These are phyloP conservation scores for Ceraceosorus guamensis DNA, from an alignment of 1,284 basidiomycete genomes.

Conservation along the genomic window DNA sequence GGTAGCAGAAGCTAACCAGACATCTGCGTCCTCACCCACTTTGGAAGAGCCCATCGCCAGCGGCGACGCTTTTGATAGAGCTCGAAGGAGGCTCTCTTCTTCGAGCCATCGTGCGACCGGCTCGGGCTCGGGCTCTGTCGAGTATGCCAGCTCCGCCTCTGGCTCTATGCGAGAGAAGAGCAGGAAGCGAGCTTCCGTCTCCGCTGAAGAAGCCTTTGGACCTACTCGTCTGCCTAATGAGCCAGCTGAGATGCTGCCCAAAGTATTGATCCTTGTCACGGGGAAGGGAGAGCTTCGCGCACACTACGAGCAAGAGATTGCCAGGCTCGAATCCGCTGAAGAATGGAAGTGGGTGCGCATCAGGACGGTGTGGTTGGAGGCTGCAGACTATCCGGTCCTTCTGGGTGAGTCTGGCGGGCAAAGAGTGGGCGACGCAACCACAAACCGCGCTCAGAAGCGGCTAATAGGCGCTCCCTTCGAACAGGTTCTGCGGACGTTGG, in stretches of 20 bases:
- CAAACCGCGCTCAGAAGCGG: no score
- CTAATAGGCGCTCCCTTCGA: no score
- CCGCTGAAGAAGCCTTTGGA: background rate
- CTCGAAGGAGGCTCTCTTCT: no score
- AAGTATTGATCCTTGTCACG: slow-evolving; percentile 68
- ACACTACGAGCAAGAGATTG: slow-evolving; percentile 63
- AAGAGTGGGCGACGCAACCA: no score
- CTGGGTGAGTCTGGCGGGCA: slow-evolving; percentile 5
- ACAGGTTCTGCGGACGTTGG: slow-evolving; percentile 85
- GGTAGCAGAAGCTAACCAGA: background rate
- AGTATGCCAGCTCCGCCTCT: background rate
- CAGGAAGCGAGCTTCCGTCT: background rate
- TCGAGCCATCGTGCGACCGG: background rate
- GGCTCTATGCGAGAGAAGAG: no score
- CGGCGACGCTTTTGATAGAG: background rate
- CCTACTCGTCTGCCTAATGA: slow-evolving; percentile 14
- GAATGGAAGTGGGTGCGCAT: slow-evolving; percentile 70
- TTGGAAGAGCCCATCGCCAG: background rate
- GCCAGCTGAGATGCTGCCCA: slow-evolving; percentile 23
- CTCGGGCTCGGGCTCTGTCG: background rate
- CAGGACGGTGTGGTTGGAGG: slow-evolving; percentile 56
- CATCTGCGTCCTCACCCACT: background rate
- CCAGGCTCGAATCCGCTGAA: slow-evolving; percentile 55
- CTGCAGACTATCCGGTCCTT: slow-evolving; percentile 32
- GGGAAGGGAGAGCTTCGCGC: slow-evolving; percentile 78